These are phyloP conservation scores for Selaginella tamariscina DNA, from an alignment of 75 land plant genomes.

Conservation along the genomic window DNA sequence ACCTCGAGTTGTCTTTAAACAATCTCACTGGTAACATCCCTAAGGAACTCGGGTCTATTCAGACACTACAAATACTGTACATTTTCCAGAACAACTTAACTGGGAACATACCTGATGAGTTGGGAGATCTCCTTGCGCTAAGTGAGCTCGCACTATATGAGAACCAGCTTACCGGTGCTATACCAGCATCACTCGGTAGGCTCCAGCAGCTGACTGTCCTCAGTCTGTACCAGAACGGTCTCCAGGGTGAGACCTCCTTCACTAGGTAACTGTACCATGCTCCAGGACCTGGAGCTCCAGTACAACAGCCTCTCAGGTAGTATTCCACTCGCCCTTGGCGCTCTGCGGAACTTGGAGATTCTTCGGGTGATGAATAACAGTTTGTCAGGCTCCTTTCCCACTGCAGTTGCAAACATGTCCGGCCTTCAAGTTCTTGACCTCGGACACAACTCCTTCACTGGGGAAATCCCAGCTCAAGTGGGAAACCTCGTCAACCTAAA, in stretches of 20 bases:
- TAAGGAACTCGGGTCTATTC: constrained; percentile 28
- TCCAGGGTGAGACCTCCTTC: background rate
- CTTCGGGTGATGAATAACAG: constrained; percentile 23
- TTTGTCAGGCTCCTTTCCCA: constrained; percentile 40
- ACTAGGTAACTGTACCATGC: background rate
- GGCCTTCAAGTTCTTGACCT: constrained; percentile 17
- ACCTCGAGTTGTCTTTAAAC: constrained; percentile 26
- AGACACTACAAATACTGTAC: constrained; percentile 35
- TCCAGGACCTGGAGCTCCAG: background rate
- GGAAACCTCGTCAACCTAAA: constrained; percentile 32
- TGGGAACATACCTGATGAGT: constrained; percentile 44
- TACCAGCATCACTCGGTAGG: background rate
- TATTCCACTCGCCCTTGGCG: constrained; percentile 6
- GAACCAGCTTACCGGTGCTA: constrained; percentile 22
- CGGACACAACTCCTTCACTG: background rate
- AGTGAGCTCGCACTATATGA: constrained; percentile 47
- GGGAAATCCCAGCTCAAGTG: background rate
- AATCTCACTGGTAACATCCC: constrained; percentile 53
- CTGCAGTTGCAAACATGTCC: constrained; percentile 23
- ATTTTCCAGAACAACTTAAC: constrained; percentile 39
- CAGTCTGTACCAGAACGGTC: background rate
- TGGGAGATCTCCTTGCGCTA: constrained; percentile 21
- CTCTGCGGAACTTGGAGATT: background rate
- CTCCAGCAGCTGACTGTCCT: background rate
- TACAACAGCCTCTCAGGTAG: background rate